Conservation (phyloP, 352 stramenopile species). For the Phytophthora palmivora region DNA sequence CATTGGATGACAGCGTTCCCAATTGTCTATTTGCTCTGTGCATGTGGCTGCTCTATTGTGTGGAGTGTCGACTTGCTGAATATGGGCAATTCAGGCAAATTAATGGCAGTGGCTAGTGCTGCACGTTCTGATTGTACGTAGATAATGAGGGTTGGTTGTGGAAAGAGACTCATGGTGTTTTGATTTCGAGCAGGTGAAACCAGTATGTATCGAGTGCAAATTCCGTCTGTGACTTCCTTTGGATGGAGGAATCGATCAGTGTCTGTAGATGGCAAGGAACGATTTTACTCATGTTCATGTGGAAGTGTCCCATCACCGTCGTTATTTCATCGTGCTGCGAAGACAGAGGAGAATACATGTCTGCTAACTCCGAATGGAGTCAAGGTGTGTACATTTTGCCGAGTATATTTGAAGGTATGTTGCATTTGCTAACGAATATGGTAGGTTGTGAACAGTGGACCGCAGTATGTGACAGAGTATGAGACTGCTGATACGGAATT, state of each 20-base stretch:
- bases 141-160: not conserved
- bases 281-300: slow-evolving; percentile 47
- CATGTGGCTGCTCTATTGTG: slow-evolving; percentile 61
- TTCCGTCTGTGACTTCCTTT: slow-evolving; percentile 61
- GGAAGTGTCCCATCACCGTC: slow-evolving; percentile 32
- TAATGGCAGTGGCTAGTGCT: slow-evolving; percentile 70
- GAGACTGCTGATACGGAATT: slow-evolving; percentile 29
- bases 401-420: no score
- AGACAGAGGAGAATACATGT: slow-evolving; percentile 46
- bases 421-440: not conserved
- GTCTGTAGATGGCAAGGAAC: slow-evolving; percentile 44
- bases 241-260: slow-evolving; percentile 48
- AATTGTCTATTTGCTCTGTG: slow-evolving; percentile 62
- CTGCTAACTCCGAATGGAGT: slow-evolving; percentile 44
- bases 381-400: slow-evolving; percentile 26
- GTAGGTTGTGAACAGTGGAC: slow-evolving; percentile 25
- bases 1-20: slow-evolving; percentile 59
- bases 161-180: not conserved
- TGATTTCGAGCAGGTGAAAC: slow-evolving; percentile 50
- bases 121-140: slow-evolving; percentile 61
- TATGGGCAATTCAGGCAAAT: slow-evolving; percentile 69
- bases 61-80: slow-evolving; percentile 71
- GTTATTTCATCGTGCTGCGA: slow-evolving; percentile 48
- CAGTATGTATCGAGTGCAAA: slow-evolving; percentile 66
- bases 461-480: slow-evolving; percentile 25